These are phyloP conservation scores for Ceratobasidium papillatum DNA, from an alignment of 1,284 basidiomycete genomes.

Conservation along the genomic window DNA sequence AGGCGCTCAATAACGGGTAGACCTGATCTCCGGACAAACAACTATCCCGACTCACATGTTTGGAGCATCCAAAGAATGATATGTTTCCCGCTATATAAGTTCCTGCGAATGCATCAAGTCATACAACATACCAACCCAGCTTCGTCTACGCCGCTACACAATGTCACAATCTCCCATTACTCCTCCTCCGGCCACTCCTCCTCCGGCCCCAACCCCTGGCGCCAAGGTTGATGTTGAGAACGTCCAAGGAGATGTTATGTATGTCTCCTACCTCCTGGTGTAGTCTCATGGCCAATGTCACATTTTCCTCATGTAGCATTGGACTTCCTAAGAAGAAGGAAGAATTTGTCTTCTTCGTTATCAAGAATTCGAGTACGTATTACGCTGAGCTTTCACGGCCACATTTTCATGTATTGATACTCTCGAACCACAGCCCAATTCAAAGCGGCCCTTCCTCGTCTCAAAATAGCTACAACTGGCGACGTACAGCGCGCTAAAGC, in stretches of 20 bases:
- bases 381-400: background rate
- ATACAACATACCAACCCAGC: background rate
- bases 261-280: background rate
- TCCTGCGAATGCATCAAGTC: background rate
- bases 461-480: background rate
- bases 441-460: background rate
- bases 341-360: background rate
- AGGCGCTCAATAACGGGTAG: background rate
- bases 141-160: background rate
- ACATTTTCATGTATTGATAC: background rate
- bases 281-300: too few relatives aligned
- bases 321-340: background rate
- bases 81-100: background rate
- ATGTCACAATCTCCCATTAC: slow-evolving; percentile 45
- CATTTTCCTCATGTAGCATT: too few relatives aligned
- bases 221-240: slow-evolving; percentile 47
- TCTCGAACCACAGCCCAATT: background rate
- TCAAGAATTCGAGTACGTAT: background rate
- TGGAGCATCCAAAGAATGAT: background rate
- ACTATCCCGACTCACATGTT: background rate
- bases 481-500: too few relatives aligned
- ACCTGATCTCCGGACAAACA: background rate
- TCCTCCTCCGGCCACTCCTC: slow-evolving; percentile 37
- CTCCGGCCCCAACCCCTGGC: background rate
- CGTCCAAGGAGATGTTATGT: slow-evolving; percentile 47